Conservation (phyloP, 2,329 filamentous ascomycete genomes). For the Didymella segeticola region DNA sequence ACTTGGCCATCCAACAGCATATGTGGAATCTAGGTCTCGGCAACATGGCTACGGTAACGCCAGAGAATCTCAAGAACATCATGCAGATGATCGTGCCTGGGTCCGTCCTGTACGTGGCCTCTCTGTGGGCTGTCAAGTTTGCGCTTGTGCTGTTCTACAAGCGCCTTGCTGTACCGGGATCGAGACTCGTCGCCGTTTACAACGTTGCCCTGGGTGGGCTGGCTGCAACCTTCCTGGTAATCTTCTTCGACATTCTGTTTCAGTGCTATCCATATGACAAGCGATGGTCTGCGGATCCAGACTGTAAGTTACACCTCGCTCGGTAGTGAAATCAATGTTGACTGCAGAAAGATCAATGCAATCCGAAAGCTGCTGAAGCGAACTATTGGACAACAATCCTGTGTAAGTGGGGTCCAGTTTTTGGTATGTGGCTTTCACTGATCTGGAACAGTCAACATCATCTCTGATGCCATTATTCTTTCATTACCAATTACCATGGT, state of each 20-base stretch:
- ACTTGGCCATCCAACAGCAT: conserved; percentile 44
- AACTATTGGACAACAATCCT: conserved; percentile 35
- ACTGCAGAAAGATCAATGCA: conserved; percentile 28
- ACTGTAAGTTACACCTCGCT: conserved; percentile 14
- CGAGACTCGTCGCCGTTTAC: conserved; percentile 48
- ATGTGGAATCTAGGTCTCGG: conserved; percentile 44
- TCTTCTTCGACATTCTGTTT: conserved; percentile 52
- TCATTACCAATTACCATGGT: conserved; percentile 32
- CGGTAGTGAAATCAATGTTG: background rate
- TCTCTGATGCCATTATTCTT: conserved; percentile 30
- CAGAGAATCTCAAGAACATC: conserved; percentile 30
- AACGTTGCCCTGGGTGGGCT: conserved; percentile 46
- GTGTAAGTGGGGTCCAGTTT: conserved; percentile 15
- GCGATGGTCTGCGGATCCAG: conserved; percentile 31
- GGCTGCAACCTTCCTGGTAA: conserved; percentile 38
- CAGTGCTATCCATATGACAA: conserved; percentile 48
- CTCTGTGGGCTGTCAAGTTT: conserved; percentile 52
- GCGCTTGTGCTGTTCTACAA: conserved; percentile 54
- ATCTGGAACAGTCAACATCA: conserved; percentile 26
- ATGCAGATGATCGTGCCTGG: conserved; percentile 51
- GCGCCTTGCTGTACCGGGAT: conserved; percentile 46
- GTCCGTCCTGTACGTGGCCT: conserved; percentile 51
- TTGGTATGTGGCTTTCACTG: background rate
- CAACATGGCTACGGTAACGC: conserved; percentile 25
- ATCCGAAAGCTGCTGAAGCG: conserved; percentile 22